Evolutionary conservation across 2,329 filamentous ascomycete genomes (phyloP).

Genomic region (Claviceps fusiformis): DNA sequence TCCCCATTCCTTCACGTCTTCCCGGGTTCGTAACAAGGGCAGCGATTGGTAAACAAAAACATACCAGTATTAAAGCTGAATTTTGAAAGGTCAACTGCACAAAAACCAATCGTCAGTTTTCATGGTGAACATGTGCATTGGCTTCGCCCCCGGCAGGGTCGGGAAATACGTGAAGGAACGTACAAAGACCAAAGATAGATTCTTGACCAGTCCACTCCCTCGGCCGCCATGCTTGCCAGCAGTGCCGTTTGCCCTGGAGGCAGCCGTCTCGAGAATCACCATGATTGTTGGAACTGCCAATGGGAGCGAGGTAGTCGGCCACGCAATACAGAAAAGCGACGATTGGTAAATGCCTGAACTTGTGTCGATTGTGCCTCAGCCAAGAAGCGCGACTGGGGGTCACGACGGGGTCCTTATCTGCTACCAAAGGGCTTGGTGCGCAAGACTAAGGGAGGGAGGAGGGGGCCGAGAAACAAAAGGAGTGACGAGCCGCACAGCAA

Average conservation of each 20-base stretch:
- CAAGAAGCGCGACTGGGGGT: not conserved
- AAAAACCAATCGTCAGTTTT: slow-evolving; percentile 6
- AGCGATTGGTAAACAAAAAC: slow-evolving; percentile 8
- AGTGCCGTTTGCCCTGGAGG: slow-evolving; percentile 5
- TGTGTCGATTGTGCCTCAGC: not conserved
- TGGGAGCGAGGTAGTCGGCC: not conserved
- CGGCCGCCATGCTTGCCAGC: slow-evolving; percentile 1
- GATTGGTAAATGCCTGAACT: not conserved
- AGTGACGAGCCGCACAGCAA: slow-evolving; percentile 1
- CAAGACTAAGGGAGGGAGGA: not conserved
- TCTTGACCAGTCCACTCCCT: slow-evolving; percentile 9
- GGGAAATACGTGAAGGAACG: not conserved
- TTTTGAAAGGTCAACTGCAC: slow-evolving; percentile 60
- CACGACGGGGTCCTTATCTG: not conserved
- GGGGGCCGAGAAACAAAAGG: not conserved
- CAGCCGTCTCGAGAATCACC: slow-evolving; percentile 10
- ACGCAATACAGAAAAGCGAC: not conserved
- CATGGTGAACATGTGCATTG: not conserved
- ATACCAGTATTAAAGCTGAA: slow-evolving; percentile 60
- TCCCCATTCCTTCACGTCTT: not conserved
- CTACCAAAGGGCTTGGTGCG: not conserved
- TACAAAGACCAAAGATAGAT: slow-evolving; percentile 12
- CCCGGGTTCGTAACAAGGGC: not conserved
- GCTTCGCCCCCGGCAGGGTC: not conserved
- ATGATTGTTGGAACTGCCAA: slow-evolving; percentile 3